A percentile compares a stretch with the other conserved stretches of the same genome.
Conservation (phyloP, 352 stramenopile genomes). For the Phytopythium aichiense region DNA sequence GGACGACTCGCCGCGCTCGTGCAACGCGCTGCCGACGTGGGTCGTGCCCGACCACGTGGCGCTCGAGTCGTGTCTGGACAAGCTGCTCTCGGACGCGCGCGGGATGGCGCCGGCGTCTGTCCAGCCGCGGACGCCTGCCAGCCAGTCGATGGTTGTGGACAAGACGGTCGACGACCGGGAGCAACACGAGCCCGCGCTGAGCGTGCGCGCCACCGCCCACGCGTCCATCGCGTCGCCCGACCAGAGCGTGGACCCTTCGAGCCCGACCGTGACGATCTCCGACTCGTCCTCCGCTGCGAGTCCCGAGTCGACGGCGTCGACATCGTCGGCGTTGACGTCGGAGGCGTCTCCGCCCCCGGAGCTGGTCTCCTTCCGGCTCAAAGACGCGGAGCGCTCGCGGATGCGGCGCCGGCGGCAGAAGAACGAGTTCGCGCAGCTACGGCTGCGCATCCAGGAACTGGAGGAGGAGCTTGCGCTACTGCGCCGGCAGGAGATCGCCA, state of each 20-base stretch:
- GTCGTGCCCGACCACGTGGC: slow-evolving; percentile 7
- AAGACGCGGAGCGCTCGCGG: slow-evolving; percentile 4
- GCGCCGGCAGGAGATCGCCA: slow-evolving; percentile 14
- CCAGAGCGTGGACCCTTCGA: background rate
- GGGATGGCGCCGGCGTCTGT: background rate
- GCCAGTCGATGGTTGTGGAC: background rate
- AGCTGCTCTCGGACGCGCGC: background rate
- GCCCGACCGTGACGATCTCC: background rate
- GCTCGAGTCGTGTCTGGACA: slow-evolving; percentile 2
- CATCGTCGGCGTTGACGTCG: background rate
- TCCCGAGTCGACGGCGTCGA: background rate
- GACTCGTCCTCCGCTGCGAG: background rate
- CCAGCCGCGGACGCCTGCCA: background rate
- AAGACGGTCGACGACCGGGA: background rate
- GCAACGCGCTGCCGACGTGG: slow-evolving; percentile 1
- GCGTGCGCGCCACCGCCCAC: background rate
- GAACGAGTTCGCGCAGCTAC: slow-evolving; percentile 27
- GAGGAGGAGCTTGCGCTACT: slow-evolving; percentile 22
- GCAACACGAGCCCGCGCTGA: background rate
- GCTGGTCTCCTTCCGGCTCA: background rate
- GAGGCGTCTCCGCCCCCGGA: background rate
- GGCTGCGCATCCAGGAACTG: slow-evolving; percentile 12
- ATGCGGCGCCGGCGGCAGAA: slow-evolving; percentile 23
- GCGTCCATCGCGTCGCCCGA: background rate
- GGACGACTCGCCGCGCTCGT: background rate